Evolutionary conservation across 176 grass and related monocot genomes (phyloP).

Genomic region (Ampelocalamus luodianensis): DNA sequence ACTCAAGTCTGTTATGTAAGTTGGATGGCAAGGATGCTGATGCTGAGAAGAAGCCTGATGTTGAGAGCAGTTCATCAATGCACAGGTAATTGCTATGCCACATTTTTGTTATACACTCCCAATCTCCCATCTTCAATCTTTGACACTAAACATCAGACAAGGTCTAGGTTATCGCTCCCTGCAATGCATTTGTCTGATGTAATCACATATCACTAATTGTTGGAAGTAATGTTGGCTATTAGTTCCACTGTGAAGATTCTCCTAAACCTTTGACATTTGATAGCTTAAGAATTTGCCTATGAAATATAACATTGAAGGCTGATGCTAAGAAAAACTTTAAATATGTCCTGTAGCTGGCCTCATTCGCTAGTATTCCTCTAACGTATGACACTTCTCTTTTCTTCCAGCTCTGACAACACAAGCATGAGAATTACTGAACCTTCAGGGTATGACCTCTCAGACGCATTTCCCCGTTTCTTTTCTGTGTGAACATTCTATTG

Average conservation of each 20-base stretch:
- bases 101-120: slow-evolving; percentile 3
- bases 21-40: slow-evolving; percentile 48
- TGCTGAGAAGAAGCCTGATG: slow-evolving; percentile 41
- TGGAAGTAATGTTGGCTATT: slow-evolving; percentile 1
- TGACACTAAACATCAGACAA: background rate
- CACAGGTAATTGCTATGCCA: slow-evolving; percentile 47
- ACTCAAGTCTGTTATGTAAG: slow-evolving; percentile 63
- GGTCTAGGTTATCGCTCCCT: background rate
- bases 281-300: background rate
- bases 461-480: background rate
- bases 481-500: background rate
- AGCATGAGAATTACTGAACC: slow-evolving; percentile 42
- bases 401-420: slow-evolving; percentile 52
- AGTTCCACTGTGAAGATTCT: slow-evolving; percentile 23
- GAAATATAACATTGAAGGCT: background rate
- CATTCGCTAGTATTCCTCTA: slow-evolving; percentile 18
- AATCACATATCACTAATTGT: slow-evolving; percentile 16
- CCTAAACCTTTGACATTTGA: too few relatives aligned
- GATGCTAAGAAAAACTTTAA: too few relatives aligned
- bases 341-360: slow-evolving; percentile 3
- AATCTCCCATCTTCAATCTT: slow-evolving; percentile 17
- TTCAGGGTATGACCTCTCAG: slow-evolving; percentile 47
- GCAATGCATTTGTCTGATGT: background rate
- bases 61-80: slow-evolving; percentile 54
- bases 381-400: slow-evolving; percentile 34